Evolutionary conservation across 2,329 filamentous ascomycete species (phyloP).

Genomic region (Pseudophaeomoniella oleicola): DNA sequence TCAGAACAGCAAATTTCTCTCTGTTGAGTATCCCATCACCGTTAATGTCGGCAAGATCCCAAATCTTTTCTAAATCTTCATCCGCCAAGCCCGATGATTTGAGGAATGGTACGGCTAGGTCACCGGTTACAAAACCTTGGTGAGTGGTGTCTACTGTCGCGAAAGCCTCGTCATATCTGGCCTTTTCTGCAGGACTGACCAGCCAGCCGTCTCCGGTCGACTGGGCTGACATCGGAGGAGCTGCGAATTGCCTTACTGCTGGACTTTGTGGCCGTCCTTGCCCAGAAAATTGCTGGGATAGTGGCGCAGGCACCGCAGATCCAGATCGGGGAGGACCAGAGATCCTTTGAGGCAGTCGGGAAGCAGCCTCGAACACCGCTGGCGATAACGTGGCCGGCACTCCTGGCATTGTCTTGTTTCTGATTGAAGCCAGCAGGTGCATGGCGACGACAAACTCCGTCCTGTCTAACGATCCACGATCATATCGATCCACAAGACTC

Average conservation of each 20-base stretch:
- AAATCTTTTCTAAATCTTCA: conserved; percentile 82
- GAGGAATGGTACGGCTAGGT: conserved; percentile 88
- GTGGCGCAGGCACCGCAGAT: conserved; percentile 39
- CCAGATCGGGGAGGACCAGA: conserved; percentile 38
- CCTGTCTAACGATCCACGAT: conserved; percentile 69
- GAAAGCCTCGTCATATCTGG: conserved; percentile 77
- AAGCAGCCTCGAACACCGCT: conserved; percentile 79
- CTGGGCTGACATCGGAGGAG: conserved; percentile 36
- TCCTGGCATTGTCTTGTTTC: conserved; percentile 63
- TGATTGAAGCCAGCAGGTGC: conserved; percentile 88
- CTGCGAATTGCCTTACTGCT: conserved; percentile 36
- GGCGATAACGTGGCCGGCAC: conserved; percentile 71
- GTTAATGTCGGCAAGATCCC: conserved; percentile 91
- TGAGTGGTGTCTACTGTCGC: conserved; percentile 65
- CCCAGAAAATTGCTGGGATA: conserved; percentile 74
- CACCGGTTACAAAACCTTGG: conserved; percentile 75
- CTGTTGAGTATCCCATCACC: conserved; percentile 71
- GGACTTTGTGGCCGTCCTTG: conserved; percentile 47
- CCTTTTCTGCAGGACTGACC: conserved; percentile 70
- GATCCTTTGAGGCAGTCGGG: conserved; percentile 40
- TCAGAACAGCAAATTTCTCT: conserved; percentile 92
- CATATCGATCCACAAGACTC: conserved; percentile 87
- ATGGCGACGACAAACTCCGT: conserved; percentile 97
- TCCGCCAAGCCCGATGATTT: conserved; percentile 82
- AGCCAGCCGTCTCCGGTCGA: conserved; percentile 59